phyloP scores from a whole-genome alignment of 106 monocot genomes.

The Apostasia shenzhenica region DNA sequence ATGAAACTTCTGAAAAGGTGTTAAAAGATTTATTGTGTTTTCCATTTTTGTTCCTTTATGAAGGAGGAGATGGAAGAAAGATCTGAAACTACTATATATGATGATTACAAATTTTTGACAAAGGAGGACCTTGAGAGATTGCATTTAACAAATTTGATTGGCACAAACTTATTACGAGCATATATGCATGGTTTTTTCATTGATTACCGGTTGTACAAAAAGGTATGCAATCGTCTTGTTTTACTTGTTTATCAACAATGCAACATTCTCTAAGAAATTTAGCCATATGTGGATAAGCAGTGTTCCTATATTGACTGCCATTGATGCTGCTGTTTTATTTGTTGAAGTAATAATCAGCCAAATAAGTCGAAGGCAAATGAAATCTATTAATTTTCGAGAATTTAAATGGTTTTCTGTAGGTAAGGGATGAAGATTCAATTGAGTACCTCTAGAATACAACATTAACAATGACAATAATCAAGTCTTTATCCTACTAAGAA shows the following conservation, averaged over 20 bases:
- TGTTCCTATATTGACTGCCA: too few relatives aligned
- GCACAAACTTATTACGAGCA: conserved; percentile 49
- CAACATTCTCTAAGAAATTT: background rate
- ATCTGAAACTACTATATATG: conserved; percentile 58
- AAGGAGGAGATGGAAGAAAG: conserved; percentile 96
- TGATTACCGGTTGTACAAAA: conserved; percentile 61
- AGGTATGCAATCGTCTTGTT: conserved; percentile 32
- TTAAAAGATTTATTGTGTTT: background rate
- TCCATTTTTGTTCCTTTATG: conserved; percentile 3
- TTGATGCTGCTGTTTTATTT: too few relatives aligned
- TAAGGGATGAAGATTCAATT: too few relatives aligned
- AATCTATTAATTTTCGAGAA: too few relatives aligned
- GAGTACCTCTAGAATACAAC: too few relatives aligned
- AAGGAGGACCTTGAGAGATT: conserved; percentile 82
- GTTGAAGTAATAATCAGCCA: too few relatives aligned
- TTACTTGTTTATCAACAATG: background rate
- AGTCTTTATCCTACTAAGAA: too few relatives aligned
- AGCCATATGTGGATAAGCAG: background rate
- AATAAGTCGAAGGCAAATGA: too few relatives aligned
- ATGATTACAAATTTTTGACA: conserved; percentile 84
- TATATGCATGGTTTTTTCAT: conserved; percentile 88
- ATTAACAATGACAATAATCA: too few relatives aligned
- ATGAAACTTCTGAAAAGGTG: background rate
- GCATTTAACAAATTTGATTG: conserved; percentile 67
- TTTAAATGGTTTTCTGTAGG: too few relatives aligned